Base-by-base conservation (phyloP, 768 basidiomycete genomes). In the Hericium coralloides region DNA sequence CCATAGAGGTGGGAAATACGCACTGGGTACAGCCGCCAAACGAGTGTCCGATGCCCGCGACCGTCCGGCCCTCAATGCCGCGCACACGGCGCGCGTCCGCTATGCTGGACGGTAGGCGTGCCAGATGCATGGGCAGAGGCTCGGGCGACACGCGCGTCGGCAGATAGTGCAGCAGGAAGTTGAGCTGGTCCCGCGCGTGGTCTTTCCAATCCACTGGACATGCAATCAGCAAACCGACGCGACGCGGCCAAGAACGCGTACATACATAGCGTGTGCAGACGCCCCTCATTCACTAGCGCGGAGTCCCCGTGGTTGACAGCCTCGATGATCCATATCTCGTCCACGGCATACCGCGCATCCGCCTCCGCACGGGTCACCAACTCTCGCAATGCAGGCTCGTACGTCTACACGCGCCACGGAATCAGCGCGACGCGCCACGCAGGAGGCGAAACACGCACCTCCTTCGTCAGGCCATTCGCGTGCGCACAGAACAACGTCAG, bases 391-490 rank as follows among this genome's bases (percentile, higher is more conserved):
- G 78, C 76, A 0, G 89, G 82, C 65, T 95, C 90, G 85, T 88
- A 95, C 9, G 80, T 87, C 91, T 95, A 63, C 22, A 26, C 18
- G 36, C 17, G 36, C 49, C 49, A 8, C 12, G 39, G 39, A 8
- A 8, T 41, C 15, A 18, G 43, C 43, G 20, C 43, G 26, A 31
- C 8, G 14, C 18, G 18, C 23, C 49, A 23, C 49, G 49, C 48
- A 49, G n/a, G 4, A 26, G 45, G 20, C 25, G 1, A 31, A 12
- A 38, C 38, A 60, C 80, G 50, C 54, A 83, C 89, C 82, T 95
- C 92, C 68, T 94, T 95, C 49, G 81, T 82, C 63, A 95, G 87
- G 1, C 94, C 92, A 68, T 91, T 95, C 2, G 90, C 91, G 67
- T 95, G 93, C 3, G 82, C 80, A 49, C 89, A 74, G 60, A 94